Evolutionary conservation across 2,329 filamentous ascomycete genomes (phyloP).

Genomic region (Calycina marina): DNA sequence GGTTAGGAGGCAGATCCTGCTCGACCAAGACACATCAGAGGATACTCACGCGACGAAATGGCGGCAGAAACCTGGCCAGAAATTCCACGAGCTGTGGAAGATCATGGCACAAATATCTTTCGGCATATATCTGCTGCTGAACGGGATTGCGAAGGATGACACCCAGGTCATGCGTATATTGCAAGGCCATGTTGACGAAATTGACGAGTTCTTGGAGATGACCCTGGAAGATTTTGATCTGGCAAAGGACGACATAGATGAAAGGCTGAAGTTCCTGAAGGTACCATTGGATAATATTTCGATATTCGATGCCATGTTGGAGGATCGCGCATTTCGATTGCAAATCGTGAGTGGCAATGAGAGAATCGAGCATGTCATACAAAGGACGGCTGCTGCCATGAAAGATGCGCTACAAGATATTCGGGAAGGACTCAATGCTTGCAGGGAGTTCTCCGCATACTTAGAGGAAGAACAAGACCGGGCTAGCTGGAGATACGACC

Average conservation of each 20-base stretch:
- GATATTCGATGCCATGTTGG: constrained; percentile 77
- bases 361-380: constrained; percentile 77
- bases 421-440: constrained; percentile 60
- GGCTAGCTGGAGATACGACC: constrained; percentile 43
- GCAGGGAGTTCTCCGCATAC: constrained; percentile 63
- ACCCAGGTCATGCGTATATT: constrained; percentile 78
- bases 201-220: constrained; percentile 80
- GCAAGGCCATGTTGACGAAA: constrained; percentile 82
- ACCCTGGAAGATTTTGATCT: constrained; percentile 73
- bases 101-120: constrained; percentile 87
- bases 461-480: constrained; percentile 50
- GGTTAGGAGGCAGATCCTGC: constrained; percentile 47
- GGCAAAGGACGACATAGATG: constrained; percentile 63
- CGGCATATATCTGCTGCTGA: constrained; percentile 75
- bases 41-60: constrained; percentile 60
- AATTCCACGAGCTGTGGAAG: constrained; percentile 79
- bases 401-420: constrained; percentile 69
- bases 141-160: constrained; percentile 77
- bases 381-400: constrained; percentile 62
- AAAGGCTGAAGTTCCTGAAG: constrained; percentile 65
- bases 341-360: constrained; percentile 80
- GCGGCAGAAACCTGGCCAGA: constrained; percentile 60
- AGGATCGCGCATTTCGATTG: constrained; percentile 66
- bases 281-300: constrained; percentile 70
- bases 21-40: constrained; percentile 54